Evolutionary conservation across 257 asterid genomes (phyloP).

Genomic region (Hygrophila difformis): DNA sequence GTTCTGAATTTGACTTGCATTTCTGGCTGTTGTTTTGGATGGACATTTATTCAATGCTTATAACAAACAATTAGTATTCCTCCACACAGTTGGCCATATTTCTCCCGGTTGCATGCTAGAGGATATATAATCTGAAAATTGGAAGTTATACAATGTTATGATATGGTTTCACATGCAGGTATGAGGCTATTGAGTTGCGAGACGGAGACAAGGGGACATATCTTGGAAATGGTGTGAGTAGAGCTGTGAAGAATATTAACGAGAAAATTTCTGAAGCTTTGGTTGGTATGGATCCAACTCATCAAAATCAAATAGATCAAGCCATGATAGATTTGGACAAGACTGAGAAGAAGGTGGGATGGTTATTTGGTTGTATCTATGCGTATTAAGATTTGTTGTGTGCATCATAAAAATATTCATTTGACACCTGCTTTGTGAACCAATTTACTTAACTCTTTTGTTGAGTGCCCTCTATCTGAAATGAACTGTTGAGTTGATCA

Average conservation of each 20-base stretch:
- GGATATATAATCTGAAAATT: slow-evolving; percentile 11
- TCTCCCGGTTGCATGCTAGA: background rate
- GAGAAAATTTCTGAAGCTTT: slow-evolving; percentile 94
- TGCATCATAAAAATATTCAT: too few species aligned
- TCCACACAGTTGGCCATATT: background rate
- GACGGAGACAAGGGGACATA: slow-evolving; percentile 90
- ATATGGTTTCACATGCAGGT: slow-evolving; percentile 39
- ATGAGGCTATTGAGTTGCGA: slow-evolving; percentile 90
- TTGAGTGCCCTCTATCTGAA: slow-evolving; percentile 3
- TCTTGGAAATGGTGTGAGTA: slow-evolving; percentile 91
- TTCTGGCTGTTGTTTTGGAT: too few species aligned
- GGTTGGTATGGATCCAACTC: slow-evolving; percentile 98
- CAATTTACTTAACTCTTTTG: background rate
- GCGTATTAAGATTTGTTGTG: too few species aligned
- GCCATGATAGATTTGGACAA: slow-evolving; percentile 98
- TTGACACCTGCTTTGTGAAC: too few species aligned
- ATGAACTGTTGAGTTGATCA: background rate
- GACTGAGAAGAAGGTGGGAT: slow-evolving; percentile 82
- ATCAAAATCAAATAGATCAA: slow-evolving; percentile 96
- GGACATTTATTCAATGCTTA: too few species aligned
- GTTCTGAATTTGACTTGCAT: too few species aligned
- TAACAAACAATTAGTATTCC: too few species aligned
- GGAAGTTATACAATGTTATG: slow-evolving; percentile 10
- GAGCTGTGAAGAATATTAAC: slow-evolving; percentile 88
- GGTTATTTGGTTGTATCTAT: slow-evolving; percentile 5